Evolutionary conservation across 768 basidiomycete species (phyloP).

Genomic region (Suillus tomentosus): DNA sequence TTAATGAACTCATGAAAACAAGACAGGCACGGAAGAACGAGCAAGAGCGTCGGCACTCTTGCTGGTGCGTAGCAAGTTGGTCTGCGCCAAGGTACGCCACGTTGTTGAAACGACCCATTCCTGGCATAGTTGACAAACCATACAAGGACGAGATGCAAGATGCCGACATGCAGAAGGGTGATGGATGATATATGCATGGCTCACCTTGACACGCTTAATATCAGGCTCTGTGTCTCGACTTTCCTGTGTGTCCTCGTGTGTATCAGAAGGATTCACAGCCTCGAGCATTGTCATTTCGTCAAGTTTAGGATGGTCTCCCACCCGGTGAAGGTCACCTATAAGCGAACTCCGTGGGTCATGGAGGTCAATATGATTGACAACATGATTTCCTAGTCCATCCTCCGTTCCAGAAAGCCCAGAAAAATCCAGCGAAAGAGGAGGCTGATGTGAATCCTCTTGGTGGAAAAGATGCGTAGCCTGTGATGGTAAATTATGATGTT

Average conservation of each 20-base stretch:
- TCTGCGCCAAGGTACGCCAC: conserved; percentile 20
- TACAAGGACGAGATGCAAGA: conserved; percentile 17
- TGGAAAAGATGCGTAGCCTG: conserved; percentile 31
- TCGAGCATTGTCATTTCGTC: conserved; percentile 36
- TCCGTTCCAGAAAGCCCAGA: conserved; percentile 29
- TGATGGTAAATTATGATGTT: conserved; percentile 34
- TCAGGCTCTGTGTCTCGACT: conserved; percentile 68
- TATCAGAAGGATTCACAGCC: conserved; percentile 40
- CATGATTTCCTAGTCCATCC: conserved; percentile 27
- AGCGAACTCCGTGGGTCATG: conserved; percentile 34
- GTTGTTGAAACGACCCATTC: conserved; percentile 29
- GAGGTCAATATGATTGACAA: conserved; percentile 29
- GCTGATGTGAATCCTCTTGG: conserved; percentile 34
- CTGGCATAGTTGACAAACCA: conserved; percentile 23
- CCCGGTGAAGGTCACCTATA: conserved; percentile 36
- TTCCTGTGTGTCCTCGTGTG: conserved; percentile 61
- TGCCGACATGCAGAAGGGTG: conserved; percentile 18
- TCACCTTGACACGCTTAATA: conserved; percentile 83
- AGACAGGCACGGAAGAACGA: conserved; percentile 23
- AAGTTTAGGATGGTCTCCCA: conserved; percentile 35
- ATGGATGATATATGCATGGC: conserved; percentile 31
- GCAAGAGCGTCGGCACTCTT: conserved; percentile 18
- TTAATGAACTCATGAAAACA: conserved; percentile 35
- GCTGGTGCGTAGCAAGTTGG: conserved; percentile 19
- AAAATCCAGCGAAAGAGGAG: conserved; percentile 31